phyloP scores from a whole-genome alignment of 2,329 filamentous ascomycete species.

The Zasmidium cellare region DNA sequence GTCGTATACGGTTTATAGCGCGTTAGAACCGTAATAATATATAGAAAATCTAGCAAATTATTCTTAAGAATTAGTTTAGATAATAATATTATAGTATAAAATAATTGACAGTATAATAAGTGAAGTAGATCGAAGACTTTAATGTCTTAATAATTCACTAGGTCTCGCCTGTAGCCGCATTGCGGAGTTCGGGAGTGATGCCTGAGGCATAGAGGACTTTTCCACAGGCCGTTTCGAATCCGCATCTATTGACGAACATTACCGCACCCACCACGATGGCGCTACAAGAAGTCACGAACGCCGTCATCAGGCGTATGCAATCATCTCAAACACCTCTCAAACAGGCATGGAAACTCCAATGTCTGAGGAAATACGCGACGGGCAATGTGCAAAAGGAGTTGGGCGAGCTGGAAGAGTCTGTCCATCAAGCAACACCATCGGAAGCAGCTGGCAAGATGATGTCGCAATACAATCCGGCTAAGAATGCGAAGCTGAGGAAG shows the following conservation, averaged over 20 bases:
- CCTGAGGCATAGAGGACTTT: too few species aligned
- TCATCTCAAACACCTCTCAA: conserved; percentile 19
- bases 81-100: too few species aligned
- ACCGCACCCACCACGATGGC: conserved; percentile 27
- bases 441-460: conserved; percentile 41
- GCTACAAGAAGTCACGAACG: conserved; percentile 32
- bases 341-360: conserved; percentile 27
- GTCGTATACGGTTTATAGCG: too few species aligned
- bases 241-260: neutral
- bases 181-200: too few species aligned
- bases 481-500: conserved; percentile 44
- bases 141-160: too few species aligned
- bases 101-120: too few species aligned
- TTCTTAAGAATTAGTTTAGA: too few species aligned
- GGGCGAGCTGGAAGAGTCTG: conserved; percentile 44
- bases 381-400: conserved; percentile 19
- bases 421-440: conserved; percentile 38
- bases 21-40: too few species aligned
- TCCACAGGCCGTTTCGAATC: neutral
- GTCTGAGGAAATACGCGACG: conserved; percentile 24
- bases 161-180: too few species aligned
- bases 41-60: too few species aligned
- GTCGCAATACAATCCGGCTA: conserved; percentile 39
- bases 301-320: conserved; percentile 30
- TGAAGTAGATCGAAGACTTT: too few species aligned